Percentiles rank a stretch among this genome's conserved stretches.
Evolutionary conservation across 768 basidiomycete species (phyloP).

Genomic region (Cystofilobasidium ferigula): DNA sequence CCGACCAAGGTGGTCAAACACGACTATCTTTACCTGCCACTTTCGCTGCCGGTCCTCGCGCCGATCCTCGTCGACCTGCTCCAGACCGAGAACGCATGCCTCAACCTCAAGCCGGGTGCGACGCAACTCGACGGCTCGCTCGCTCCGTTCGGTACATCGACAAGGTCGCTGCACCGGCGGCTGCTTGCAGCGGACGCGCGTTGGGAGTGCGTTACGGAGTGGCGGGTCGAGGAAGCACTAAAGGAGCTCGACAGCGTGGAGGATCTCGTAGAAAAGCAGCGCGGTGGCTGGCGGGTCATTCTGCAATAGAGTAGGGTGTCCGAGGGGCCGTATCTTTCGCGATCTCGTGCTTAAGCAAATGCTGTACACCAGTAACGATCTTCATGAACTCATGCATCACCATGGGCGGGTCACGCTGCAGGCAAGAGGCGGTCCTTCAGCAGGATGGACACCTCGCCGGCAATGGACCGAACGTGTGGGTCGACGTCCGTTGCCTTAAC

Average conservation of each 20-base stretch:
- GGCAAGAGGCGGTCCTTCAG: neutral
- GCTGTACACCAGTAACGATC: neutral
- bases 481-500: conserved; percentile 63
- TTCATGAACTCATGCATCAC: neutral
- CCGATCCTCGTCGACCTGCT: conserved; percentile 12
- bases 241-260: neutral
- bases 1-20: too few relatives aligned
- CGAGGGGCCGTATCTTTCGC: too few relatives aligned
- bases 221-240: neutral
- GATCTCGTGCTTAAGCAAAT: too few relatives aligned
- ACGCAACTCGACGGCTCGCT: neutral
- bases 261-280: neutral
- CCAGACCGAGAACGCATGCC: neutral
- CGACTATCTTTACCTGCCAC: neutral
- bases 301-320: neutral
- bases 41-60: conserved; percentile 5
- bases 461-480: conserved; percentile 59
- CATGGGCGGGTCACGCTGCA: neutral
- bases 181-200: neutral
- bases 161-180: conserved; percentile 1
- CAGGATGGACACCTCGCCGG: conserved; percentile 49
- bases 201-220: neutral
- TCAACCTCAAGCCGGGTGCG: neutral
- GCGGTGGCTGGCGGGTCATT: conserved; percentile 8
- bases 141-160: neutral